These are phyloP conservation scores for Russula dissimulans DNA, from an alignment of 768 basidiomycete species.

Conservation along the genomic window DNA sequence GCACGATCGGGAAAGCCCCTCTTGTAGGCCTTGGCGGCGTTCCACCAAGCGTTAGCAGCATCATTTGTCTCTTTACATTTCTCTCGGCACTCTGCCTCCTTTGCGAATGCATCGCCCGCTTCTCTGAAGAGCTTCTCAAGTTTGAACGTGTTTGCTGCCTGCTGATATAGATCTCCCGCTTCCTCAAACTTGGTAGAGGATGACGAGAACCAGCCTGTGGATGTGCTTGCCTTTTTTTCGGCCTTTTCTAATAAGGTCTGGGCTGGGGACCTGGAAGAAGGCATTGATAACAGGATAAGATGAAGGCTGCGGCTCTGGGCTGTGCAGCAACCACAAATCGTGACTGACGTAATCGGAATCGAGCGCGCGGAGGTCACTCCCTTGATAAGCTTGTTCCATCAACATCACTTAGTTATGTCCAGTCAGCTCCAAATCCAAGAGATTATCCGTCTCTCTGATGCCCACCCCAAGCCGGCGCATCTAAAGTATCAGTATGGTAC, in stretches of 20 bases:
- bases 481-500: conserved; percentile 83
- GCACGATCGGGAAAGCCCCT: conserved; percentile 74
- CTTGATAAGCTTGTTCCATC: neutral
- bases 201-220: conserved; percentile 83
- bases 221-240: conserved; percentile 84
- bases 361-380: too few species aligned
- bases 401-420: conserved; percentile 19
- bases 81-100: conserved; percentile 92
- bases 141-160: conserved; percentile 90
- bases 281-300: conserved; percentile 36
- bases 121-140: conserved; percentile 88
- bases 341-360: conserved; percentile 7
- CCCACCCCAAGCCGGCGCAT: conserved; percentile 63
- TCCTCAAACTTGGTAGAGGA: conserved; percentile 83
- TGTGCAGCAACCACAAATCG: too few species aligned
- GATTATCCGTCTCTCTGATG: conserved; percentile 43
- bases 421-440: conserved; percentile 27
- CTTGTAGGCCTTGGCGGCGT: conserved; percentile 94
- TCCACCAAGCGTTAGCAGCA: conserved; percentile 99
- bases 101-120: conserved; percentile 84
- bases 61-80: conserved; percentile 82
- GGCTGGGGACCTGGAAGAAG: conserved; percentile 66
- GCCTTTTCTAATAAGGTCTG: conserved; percentile 76
- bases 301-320: neutral
- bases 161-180: conserved; percentile 90